Base-by-base conservation (phyloP, 768 basidiomycete species). In the Kwoniella europaea region DNA sequence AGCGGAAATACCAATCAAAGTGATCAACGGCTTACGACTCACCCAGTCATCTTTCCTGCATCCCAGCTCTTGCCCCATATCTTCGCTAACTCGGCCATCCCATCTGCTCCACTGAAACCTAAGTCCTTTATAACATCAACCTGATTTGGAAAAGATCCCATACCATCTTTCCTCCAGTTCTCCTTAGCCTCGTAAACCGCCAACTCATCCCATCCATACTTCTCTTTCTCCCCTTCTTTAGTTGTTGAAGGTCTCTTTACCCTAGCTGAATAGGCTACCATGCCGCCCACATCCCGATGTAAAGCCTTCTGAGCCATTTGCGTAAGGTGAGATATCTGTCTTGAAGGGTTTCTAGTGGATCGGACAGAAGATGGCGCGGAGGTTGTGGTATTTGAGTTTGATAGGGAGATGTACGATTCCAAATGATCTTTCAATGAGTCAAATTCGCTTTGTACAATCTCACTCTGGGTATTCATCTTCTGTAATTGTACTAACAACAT, bases 391-490 rank as follows among this genome's bases (percentile, higher is more conserved):
- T 35, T 35, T 0, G 82, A 70, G 1, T 76, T 69, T 13, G 70
- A 58, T 24, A 79, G 68, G 85, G 93, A 90, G 84, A 99, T 85
- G 86, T 93, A 92, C 66, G 93, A 92, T 82, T 98, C 97, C 86
- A 98, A 94, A 84, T 98, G 95, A 78, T 97, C 94, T 85, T 96
- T 96, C 77, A 99, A 84, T 71, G 91, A 89, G 76, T 99, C 97
- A 79, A 97, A 94, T 84, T 97, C 95, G 72, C 94, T 85, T 12
- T 79, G 78, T 12, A 72, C 54, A 89, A 88, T 68, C 92, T 93
- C 10, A 91, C 89, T 0, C 91, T 90, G 24, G 77, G 95, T 92
- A 86, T 96, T 92, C 68, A 88, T 88, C 84, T 91, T 93, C 81
- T 97, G 94, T 29, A 98, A 85, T 82, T 98, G 96, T 20, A 91